Evolutionary conservation across 352 stramenopile species (phyloP).

Genomic region (Phytophthora litchii): DNA sequence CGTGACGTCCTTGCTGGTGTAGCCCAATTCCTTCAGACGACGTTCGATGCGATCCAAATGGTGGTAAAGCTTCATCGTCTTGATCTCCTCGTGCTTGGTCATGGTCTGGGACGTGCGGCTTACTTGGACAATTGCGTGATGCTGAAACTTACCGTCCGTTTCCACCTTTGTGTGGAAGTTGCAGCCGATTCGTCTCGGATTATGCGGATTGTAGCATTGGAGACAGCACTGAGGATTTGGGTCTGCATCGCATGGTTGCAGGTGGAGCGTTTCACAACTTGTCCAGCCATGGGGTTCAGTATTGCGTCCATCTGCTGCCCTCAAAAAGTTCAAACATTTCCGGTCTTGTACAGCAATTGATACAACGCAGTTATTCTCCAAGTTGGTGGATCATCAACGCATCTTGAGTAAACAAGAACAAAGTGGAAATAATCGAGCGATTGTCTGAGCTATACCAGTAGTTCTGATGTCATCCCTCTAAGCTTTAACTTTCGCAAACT

Average conservation of each 20-base stretch:
- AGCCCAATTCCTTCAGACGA: slow-evolving; percentile 44
- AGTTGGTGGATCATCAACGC: too few relatives aligned
- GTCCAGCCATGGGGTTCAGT: neutral
- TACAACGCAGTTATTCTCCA: too few relatives aligned
- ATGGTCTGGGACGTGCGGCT: slow-evolving; percentile 1
- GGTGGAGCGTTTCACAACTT: neutral
- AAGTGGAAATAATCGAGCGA: too few relatives aligned
- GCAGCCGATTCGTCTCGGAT: neutral
- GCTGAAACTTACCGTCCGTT: slow-evolving; percentile 2
- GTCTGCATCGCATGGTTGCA: neutral
- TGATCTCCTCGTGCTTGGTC: slow-evolving; percentile 69
- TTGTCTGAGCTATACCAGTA: too few relatives aligned
- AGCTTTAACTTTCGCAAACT: too few relatives aligned
- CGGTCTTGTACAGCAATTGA: too few relatives aligned
- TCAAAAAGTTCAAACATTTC: too few relatives aligned
- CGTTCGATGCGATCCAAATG: slow-evolving; percentile 83
- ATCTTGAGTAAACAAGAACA: too few relatives aligned
- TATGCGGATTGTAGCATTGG: neutral
- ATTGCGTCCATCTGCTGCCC: too few relatives aligned
- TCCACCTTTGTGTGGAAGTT: neutral
- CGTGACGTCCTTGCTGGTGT: slow-evolving; percentile 22
- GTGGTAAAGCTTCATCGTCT: slow-evolving; percentile 90
- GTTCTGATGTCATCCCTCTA: too few relatives aligned
- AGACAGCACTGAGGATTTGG: neutral
- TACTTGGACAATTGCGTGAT: neutral